Base-by-base conservation (phyloP, 2,329 filamentous ascomycete genomes). In the Pseudogymnoascus sp. region DNA sequence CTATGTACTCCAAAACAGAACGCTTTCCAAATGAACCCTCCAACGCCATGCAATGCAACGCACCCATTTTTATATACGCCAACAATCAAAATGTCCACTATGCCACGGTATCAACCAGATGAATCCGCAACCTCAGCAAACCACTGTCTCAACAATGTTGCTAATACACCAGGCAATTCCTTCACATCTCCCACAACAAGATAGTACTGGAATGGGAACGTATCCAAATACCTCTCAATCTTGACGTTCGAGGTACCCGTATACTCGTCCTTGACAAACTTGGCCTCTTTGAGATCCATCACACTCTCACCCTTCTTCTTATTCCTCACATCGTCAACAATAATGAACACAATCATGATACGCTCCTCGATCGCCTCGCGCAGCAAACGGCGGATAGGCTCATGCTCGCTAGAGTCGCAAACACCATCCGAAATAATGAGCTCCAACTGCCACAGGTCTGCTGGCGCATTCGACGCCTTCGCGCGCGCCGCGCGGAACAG, bases 281-380 rank as follows among this genome's bases (percentile, higher is more conserved):
- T 84, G 35, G 91, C 92, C 73, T 91, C 87, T 72, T 91, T 90
- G 67, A 97, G 79, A 71, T 96, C 91, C 68, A 97, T 74, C 63
- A 99, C 95, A 67, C 85, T 88, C 62, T 83, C 80, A 52, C 79
- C 80, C 57, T 77, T 74, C 65, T 78, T 77, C 64, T 78, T 76
- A 21, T 73, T 73, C 61, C 74, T 74, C 19, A 77, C 69, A 45
- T 83, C 79, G 76, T 99, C 94, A 70, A 99, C 90, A 68, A 99
- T 88, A 67, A 99, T 90, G 72, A 99, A 99, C 5, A 99, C 92
- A 64, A 97, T 85, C 90, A 99, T 96, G 70, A 99, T 95, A 13
- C 91, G 81, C 74, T 96, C 90, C 72, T 96, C 92, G 69, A 91
- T 85, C 0, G 94, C 92, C 73, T 92, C 87, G 8, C 94, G 81